These are phyloP conservation scores for Opeltia flavorubescens DNA, from an alignment of 495 filamentous ascomycete species.

Conservation along the genomic window DNA sequence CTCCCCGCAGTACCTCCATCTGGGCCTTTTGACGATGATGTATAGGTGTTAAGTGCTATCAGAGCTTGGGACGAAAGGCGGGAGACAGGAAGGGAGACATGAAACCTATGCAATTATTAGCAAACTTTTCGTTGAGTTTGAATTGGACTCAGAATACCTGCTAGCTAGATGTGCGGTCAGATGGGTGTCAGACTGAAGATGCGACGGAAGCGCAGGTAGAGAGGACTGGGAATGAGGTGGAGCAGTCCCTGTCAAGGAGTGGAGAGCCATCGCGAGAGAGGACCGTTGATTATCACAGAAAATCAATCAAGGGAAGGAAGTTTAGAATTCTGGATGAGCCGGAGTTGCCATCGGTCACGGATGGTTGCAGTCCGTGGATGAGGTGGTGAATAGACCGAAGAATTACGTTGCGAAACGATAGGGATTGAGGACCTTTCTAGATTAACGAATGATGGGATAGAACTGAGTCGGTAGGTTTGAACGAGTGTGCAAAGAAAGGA, in stretches of 20 bases:
- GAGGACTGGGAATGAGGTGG: conserved; percentile 77
- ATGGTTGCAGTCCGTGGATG: no score
- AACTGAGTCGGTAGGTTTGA: no score
- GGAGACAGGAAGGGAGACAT: conserved; percentile 75
- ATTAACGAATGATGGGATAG: no score
- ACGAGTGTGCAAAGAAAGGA: no score
- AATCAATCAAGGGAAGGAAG: background rate
- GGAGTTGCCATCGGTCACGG: no score
- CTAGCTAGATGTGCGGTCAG: conserved; percentile 91
- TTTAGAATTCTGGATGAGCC: no score
- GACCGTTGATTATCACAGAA: no score
- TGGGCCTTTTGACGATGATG: conserved; percentile 69
- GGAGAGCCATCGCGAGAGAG: conserved; percentile 18
- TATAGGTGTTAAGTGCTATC: conserved; percentile 85
- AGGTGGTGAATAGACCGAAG: no score
- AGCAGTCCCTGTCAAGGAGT: conserved; percentile 20
- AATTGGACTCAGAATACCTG: conserved; percentile 31
- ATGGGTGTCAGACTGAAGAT: conserved; percentile 92
- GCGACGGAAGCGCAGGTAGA: conserved; percentile 71
- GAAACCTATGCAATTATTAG: conserved; percentile 41
- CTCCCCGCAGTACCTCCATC: conserved; percentile 79
- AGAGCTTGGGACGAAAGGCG: conserved; percentile 81
- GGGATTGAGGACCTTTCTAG: no score
- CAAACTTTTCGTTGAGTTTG: background rate
- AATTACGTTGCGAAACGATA: no score